phyloP scores from a whole-genome alignment of 1,284 basidiomycete species.

The Schizopora paradoxa region DNA sequence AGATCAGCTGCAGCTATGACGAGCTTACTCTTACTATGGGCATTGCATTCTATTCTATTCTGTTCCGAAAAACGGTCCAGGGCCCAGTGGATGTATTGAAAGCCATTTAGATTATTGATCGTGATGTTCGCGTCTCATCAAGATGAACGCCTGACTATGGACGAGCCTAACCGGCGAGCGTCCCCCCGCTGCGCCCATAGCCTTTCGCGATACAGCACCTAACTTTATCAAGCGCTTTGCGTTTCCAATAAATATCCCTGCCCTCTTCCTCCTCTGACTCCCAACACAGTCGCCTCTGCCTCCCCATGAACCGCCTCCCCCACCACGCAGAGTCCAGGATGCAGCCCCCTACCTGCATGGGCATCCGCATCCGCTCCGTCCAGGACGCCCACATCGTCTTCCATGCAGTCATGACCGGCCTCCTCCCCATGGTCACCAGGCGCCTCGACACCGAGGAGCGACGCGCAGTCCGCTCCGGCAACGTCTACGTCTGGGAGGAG shows the following conservation, averaged over 20 bases:
- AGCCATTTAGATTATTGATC: too few relatives aligned
- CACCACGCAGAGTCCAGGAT: constrained; percentile 24
- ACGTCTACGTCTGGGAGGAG: constrained; percentile 45
- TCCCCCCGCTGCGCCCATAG: too few relatives aligned
- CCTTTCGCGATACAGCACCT: too few relatives aligned
- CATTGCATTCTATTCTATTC: too few relatives aligned
- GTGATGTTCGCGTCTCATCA: too few relatives aligned
- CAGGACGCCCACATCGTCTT: constrained; percentile 41
- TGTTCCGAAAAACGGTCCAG: too few relatives aligned
- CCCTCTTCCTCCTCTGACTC: not conserved
- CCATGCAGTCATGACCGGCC: constrained; percentile 34
- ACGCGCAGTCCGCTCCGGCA: constrained; percentile 37
- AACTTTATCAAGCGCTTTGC: too few relatives aligned
- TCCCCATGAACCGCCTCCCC: constrained; percentile 13
- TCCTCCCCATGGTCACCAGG: constrained; percentile 36
- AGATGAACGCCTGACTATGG: too few relatives aligned
- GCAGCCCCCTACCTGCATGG: constrained; percentile 39
- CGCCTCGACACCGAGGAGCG: constrained; percentile 40
- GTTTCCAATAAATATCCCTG: not conserved
- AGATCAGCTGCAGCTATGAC: too few relatives aligned
- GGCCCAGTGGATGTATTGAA: too few relatives aligned
- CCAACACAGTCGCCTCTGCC: not conserved
- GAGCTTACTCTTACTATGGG: too few relatives aligned
- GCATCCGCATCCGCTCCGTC: constrained; percentile 34
- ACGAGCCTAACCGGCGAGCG: too few relatives aligned